phyloP scores from a whole-genome alignment of 2,329 filamentous ascomycete species.

The Phyllosticta citriasiana region DNA sequence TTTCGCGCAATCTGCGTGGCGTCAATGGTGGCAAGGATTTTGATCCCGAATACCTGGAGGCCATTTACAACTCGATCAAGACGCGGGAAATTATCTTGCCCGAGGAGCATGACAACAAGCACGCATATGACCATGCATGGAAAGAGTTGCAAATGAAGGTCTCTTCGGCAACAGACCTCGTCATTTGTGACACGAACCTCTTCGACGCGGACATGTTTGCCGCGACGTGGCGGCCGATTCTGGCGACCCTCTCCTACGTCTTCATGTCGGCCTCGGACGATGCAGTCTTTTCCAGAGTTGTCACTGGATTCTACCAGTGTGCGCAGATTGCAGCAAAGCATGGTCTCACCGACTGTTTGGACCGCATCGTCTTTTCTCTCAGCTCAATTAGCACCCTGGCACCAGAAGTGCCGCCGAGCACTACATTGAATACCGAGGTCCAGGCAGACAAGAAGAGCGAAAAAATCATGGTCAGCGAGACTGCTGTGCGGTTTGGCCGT shows the following conservation, averaged over 20 bases:
- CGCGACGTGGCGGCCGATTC: slow-evolving; percentile 87
- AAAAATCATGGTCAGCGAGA: slow-evolving; percentile 96
- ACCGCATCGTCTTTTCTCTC: slow-evolving; percentile 84
- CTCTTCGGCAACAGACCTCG: slow-evolving; percentile 60
- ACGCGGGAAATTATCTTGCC: slow-evolving; percentile 91
- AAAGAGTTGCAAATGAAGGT: slow-evolving; percentile 85
- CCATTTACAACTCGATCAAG: slow-evolving; percentile 85
- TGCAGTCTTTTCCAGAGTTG: slow-evolving; percentile 84
- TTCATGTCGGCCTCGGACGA: slow-evolving; percentile 99
- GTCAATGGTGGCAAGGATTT: slow-evolving; percentile 84
- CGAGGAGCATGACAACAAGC: slow-evolving; percentile 92
- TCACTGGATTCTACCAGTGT: slow-evolving; percentile 92
- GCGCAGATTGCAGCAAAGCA: slow-evolving; percentile 85
- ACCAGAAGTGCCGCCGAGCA: slow-evolving; percentile 66
- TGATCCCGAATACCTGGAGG: slow-evolving; percentile 67
- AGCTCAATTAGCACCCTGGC: slow-evolving; percentile 85
- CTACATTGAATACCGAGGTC: slow-evolving; percentile 85
- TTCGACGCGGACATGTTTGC: slow-evolving; percentile 98
- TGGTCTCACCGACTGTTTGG: slow-evolving; percentile 71
- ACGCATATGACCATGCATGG: slow-evolving; percentile 97
- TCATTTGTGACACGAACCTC: slow-evolving; percentile 80
- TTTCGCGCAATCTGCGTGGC: slow-evolving; percentile 79
- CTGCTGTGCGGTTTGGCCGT: slow-evolving; percentile 88
- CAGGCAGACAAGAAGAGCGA: slow-evolving; percentile 83
- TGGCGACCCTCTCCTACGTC: slow-evolving; percentile 92